Evolutionary conservation across 176 grass and related monocot species (phyloP).

Genomic region (Oryza meyeriana): DNA sequence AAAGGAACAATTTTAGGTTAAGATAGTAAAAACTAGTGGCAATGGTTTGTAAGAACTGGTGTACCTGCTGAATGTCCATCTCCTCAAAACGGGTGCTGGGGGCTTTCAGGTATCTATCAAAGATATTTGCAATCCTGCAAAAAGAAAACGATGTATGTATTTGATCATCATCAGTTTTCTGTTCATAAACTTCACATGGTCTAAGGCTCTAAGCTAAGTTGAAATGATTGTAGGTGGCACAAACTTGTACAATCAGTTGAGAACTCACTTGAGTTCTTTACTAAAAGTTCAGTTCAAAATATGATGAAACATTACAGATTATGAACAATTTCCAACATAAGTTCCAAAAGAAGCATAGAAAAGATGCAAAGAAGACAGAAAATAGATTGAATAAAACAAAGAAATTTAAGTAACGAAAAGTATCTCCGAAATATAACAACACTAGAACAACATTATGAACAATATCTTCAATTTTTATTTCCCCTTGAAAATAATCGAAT

Average conservation of each 20-base stretch:
- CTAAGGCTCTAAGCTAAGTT: not conserved
- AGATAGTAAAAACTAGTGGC: not conserved
- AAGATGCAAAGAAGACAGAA: not conserved
- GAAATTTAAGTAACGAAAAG: not conserved
- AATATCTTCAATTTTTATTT: not conserved
- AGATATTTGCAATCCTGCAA: slow-evolving; percentile 59
- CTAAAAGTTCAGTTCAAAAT: slow-evolving; percentile 2
- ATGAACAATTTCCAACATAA: not conserved
- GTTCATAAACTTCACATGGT: not conserved
- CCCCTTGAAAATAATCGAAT: not conserved
- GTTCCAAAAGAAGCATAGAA: not conserved
- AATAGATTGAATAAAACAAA: not conserved
- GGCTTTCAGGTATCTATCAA: slow-evolving; percentile 73
- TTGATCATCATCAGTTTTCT: slow-evolving; percentile 6
- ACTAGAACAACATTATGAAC: not conserved
- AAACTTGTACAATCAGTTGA: not conserved
- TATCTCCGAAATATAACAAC: not conserved
- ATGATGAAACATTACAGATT: not conserved
- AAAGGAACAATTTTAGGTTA: not conserved
- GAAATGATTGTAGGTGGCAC: not conserved
- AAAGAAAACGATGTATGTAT: not conserved
- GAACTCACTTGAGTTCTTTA: not conserved
- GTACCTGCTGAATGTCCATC: slow-evolving; percentile 63
- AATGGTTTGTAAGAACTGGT: not conserved
- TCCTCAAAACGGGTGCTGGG: slow-evolving; percentile 71